Conservation (phyloP, 495 filamentous ascomycete species). For the Penicillium nucicola region DNA sequence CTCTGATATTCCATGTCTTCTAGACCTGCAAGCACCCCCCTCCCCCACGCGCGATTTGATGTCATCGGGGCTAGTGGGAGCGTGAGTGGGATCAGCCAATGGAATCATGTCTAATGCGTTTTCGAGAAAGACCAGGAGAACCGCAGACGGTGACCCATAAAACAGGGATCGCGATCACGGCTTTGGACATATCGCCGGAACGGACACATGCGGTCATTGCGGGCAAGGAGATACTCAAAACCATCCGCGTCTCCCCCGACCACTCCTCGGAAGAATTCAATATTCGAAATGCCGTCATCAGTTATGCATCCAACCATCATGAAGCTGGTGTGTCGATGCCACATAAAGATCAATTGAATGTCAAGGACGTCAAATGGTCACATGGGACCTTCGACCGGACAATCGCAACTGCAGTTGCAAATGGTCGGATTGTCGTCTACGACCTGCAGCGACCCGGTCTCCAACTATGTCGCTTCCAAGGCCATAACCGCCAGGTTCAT, state of each 20-base stretch:
- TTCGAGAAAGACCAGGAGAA: slow-evolving; percentile 51
- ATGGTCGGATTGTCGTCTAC: slow-evolving; percentile 84
- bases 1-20: slow-evolving; percentile 5
- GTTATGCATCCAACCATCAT: slow-evolving; percentile 63
- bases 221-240: slow-evolving; percentile 82
- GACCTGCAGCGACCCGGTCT: slow-evolving; percentile 72
- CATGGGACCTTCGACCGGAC: slow-evolving; percentile 60
- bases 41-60: slow-evolving; percentile 6
- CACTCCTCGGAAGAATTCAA: slow-evolving; percentile 74
- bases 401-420: slow-evolving; percentile 80
- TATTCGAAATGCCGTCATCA: slow-evolving; percentile 69
- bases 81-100: slow-evolving; percentile 9
- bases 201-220: slow-evolving; percentile 75
- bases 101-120: slow-evolving; percentile 17
- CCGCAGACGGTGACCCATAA: slow-evolving; percentile 72
- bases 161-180: slow-evolving; percentile 68
- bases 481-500: slow-evolving; percentile 91
- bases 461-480: slow-evolving; percentile 73
- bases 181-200: slow-evolving; percentile 75
- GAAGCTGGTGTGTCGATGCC: slow-evolving; percentile 48
- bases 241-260: slow-evolving; percentile 67
- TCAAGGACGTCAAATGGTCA: slow-evolving; percentile 84
- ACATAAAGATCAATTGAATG: slow-evolving; percentile 70
- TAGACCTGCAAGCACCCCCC: neutral
- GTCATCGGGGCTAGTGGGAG: slow-evolving; percentile 5